Evolutionary conservation across 176 grass and related monocot genomes (phyloP).

Genomic region (Chrysopogon serrulatus): DNA sequence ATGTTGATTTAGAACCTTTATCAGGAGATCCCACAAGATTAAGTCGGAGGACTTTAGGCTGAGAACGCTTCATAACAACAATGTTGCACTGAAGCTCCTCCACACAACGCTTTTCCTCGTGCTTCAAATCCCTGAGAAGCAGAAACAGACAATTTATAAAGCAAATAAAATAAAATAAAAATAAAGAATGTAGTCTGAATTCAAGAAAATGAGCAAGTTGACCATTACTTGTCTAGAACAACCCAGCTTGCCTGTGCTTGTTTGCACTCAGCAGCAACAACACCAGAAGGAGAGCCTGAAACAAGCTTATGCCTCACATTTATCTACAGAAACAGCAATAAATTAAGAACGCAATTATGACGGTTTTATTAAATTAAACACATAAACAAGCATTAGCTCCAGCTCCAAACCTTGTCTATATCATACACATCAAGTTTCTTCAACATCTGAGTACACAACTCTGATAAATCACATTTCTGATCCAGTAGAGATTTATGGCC

Average conservation of each 20-base stretch:
- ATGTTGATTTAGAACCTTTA: constrained; percentile 44
- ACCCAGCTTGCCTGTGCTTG: constrained; percentile 94
- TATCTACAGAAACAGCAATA: constrained; percentile 49
- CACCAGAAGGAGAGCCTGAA: constrained; percentile 76
- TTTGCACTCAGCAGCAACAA: constrained; percentile 81
- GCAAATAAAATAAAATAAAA: background rate
- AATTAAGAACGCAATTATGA: background rate
- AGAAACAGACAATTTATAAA: constrained; percentile 18
- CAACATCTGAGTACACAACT: constrained; percentile 80
- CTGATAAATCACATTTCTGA: constrained; percentile 83
- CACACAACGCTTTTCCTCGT: constrained; percentile 88
- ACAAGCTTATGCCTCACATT: constrained; percentile 89
- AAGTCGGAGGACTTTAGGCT: constrained; percentile 96
- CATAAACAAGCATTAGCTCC: background rate
- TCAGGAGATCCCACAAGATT: constrained; percentile 91
- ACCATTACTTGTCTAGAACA: constrained; percentile 93
- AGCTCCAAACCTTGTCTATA: constrained; percentile 65
- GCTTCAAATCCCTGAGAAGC: constrained; percentile 82
- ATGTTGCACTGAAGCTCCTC: constrained; percentile 98
- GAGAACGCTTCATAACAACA: constrained; percentile 94
- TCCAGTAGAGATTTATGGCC: constrained; percentile 79
- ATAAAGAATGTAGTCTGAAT: background rate
- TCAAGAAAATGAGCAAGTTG: constrained; percentile 25
- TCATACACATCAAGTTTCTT: constrained; percentile 71
- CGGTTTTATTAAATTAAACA: constrained; percentile 1